phyloP scores from a whole-genome alignment of 2,329 filamentous ascomycete genomes.

The Colletotrichum lini region DNA sequence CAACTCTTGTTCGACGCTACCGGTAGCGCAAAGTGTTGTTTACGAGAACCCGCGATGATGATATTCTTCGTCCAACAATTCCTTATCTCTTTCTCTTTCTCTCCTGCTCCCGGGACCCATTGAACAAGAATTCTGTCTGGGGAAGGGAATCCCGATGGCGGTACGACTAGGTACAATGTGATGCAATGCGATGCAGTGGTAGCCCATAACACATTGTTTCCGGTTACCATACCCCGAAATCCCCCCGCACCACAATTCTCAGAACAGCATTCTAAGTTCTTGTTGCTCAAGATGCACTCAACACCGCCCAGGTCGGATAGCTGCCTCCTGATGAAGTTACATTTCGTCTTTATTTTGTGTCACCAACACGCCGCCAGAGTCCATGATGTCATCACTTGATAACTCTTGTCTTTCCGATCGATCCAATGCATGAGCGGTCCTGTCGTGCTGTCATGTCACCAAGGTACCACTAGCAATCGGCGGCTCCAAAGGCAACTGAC shows the following conservation, averaged over 20 bases:
- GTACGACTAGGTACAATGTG: too few species aligned
- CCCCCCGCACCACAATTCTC: conserved; percentile 1
- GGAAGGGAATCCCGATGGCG: neutral
- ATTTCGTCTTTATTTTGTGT: conserved; percentile 12
- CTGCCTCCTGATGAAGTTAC: neutral
- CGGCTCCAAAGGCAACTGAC: neutral
- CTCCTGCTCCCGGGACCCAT: too few species aligned
- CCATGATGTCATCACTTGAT: conserved; percentile 36
- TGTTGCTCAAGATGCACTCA: neutral
- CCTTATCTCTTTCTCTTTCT: too few species aligned
- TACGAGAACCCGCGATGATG: neutral
- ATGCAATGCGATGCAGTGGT: neutral
- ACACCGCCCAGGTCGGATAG: neutral
- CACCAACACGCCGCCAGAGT: conserved; percentile 11
- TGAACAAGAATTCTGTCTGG: conserved; percentile 1
- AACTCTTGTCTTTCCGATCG: conserved; percentile 5
- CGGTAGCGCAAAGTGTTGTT: neutral
- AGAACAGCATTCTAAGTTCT: conserved; percentile 22
- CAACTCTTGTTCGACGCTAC: conserved; percentile 18
- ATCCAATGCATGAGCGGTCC: neutral
- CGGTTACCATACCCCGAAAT: conserved; percentile 15
- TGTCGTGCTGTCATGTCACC: neutral
- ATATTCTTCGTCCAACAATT: neutral
- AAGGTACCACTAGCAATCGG: neutral
- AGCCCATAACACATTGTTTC: conserved; percentile 2